These are phyloP conservation scores for Blumeria graminis DNA, from an alignment of 2,329 filamentous ascomycete genomes.

Conservation along the genomic window DNA sequence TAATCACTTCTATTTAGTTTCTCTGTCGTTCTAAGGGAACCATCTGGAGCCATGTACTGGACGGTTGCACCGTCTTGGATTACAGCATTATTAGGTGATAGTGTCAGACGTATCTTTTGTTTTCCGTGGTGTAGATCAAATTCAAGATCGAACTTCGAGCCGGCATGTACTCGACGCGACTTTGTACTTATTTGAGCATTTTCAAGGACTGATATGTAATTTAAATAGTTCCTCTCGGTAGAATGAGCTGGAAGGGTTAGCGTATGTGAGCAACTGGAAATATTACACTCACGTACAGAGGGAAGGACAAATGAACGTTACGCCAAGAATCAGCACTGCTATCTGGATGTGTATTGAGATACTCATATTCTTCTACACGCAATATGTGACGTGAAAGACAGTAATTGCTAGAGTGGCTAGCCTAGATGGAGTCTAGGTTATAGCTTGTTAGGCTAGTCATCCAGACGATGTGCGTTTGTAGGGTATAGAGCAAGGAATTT, in stretches of 20 bases:
- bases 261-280: neutral
- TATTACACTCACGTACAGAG: neutral
- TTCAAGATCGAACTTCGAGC: conserved; percentile 63
- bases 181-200: conserved; percentile 56
- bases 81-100: conserved; percentile 83
- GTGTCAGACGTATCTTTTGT: conserved; percentile 49
- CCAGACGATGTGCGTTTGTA: no score
- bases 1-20: conserved; percentile 48
- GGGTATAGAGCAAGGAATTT: no score
- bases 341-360: no score
- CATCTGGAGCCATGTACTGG: conserved; percentile 47
- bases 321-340: neutral
- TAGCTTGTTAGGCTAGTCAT: no score
- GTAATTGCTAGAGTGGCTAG: no score
- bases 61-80: conserved; percentile 53
- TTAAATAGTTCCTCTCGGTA: conserved; percentile 50
- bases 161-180: conserved; percentile 53
- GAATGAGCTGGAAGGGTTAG: conserved; percentile 33
- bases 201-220: conserved; percentile 47
- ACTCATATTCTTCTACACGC: no score
- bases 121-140: conserved; percentile 47
- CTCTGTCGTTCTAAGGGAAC: conserved; percentile 40
- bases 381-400: no score
- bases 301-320: neutral
- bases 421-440: no score